Evolutionary conservation across 2,329 filamentous ascomycete genomes (phyloP).

Genomic region (Plectosphaerella plurivora): DNA sequence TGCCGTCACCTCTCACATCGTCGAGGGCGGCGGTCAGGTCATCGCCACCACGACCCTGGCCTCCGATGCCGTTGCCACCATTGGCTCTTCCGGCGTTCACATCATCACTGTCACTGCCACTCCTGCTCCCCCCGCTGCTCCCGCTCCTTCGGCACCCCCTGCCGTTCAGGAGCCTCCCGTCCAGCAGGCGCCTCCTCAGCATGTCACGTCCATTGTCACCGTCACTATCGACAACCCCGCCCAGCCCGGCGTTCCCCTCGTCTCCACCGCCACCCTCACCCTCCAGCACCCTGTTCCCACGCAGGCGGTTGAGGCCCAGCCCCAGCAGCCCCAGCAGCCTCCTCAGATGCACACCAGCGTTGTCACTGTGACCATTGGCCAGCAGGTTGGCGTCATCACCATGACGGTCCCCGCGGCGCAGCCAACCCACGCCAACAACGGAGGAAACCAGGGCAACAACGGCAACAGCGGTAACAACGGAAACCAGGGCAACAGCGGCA

Average conservation of each 20-base stretch:
- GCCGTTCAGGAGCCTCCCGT: conserved; percentile 1
- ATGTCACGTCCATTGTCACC: conserved; percentile 10
- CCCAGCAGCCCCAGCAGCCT: background rate
- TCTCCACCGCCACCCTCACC: conserved; percentile 9
- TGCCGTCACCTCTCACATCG: conserved; percentile 5
- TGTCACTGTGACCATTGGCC: conserved; percentile 10
- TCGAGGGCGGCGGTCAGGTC: conserved; percentile 5
- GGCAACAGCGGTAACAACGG: background rate
- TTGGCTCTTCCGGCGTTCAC: conserved; percentile 9
- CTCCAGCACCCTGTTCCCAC: conserved; percentile 7
- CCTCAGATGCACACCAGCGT: conserved; percentile 4
- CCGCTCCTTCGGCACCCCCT: background rate
- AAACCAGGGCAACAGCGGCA: background rate
- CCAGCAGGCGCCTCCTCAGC: background rate
- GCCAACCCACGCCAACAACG: conserved; percentile 2
- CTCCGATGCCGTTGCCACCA: conserved; percentile 8
- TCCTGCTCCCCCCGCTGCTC: conserved; percentile 6
- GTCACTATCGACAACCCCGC: conserved; percentile 8
- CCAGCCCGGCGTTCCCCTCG: conserved; percentile 2
- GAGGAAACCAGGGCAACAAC: background rate
- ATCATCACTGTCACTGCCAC: conserved; percentile 10
- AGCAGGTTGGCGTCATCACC: conserved; percentile 9
- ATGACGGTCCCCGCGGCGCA: conserved; percentile 7
- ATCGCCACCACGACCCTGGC: conserved; percentile 11
- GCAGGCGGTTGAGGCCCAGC: conserved; percentile 3